These are phyloP conservation scores for Tolypocladium guangdongense DNA, from an alignment of 2,329 filamentous ascomycete species.

Conservation along the genomic window DNA sequence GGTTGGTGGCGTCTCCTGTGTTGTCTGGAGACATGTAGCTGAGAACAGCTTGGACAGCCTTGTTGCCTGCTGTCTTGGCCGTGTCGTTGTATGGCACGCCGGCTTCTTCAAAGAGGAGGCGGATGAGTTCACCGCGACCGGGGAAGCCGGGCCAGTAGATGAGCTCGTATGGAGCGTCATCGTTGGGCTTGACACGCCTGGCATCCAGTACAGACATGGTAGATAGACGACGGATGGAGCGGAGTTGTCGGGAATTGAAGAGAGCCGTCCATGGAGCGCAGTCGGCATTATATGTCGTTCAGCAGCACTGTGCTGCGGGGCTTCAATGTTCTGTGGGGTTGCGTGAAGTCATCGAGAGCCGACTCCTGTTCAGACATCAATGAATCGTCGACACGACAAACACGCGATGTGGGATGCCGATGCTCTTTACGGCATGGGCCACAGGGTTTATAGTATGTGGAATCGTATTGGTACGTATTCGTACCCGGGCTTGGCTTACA, in stretches of 20 bases:
- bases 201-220: slow-evolving; percentile 12
- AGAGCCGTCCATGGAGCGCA: not conserved
- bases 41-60: slow-evolving; percentile 41
- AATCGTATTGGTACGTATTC: not conserved
- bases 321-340: not conserved
- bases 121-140: slow-evolving; percentile 64
- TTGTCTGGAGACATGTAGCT: slow-evolving; percentile 33
- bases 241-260: not conserved
- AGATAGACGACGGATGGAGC: not conserved
- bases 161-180: slow-evolving; percentile 46
- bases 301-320: not conserved
- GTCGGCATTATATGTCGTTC: no score
- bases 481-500: not conserved
- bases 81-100: slow-evolving; percentile 53
- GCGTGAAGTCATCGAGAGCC: not conserved
- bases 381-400: no score
- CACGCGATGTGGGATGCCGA: not conserved
- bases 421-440: no score
- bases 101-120: slow-evolving; percentile 60
- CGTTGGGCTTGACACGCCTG: slow-evolving; percentile 22
- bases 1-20: slow-evolving; percentile 43
- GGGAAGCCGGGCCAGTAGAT: slow-evolving; percentile 64
- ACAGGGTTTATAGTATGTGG: not conserved
- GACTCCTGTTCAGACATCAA: not conserved
- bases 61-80: slow-evolving; percentile 22